Conservation (phyloP, 345 rosid species). For the Limnanthes douglasii region DNA sequence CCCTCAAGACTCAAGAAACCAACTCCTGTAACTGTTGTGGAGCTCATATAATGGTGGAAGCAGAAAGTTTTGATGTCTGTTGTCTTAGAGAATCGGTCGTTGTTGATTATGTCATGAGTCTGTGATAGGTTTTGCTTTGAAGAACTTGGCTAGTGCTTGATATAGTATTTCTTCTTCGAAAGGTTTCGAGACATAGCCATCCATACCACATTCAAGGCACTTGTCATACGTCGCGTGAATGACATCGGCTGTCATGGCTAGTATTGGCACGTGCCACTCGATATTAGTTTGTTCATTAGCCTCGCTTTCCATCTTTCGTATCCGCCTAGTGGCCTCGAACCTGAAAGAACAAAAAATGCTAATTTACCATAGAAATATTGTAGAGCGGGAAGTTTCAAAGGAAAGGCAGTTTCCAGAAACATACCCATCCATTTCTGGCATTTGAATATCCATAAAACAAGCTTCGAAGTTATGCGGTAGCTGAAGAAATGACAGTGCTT, state of each 20-base stretch:
- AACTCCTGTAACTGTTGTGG: too few species aligned
- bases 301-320: slow-evolving; percentile 61
- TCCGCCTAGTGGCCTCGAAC: slow-evolving; percentile 79
- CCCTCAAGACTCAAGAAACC: too few species aligned
- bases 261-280: slow-evolving; percentile 65
- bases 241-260: slow-evolving; percentile 98
- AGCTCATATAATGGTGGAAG: too few species aligned
- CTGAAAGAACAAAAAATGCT: slow-evolving; percentile 18
- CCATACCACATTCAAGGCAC: slow-evolving; percentile 89
- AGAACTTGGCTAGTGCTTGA: slow-evolving; percentile 75
- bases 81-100: too few species aligned
- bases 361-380: too few species aligned
- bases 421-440: slow-evolving; percentile 99
- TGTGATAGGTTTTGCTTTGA: slow-evolving; percentile 30
- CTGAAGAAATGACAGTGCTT: slow-evolving; percentile 60
- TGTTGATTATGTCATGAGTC: too few species aligned
- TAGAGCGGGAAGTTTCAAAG: too few species aligned
- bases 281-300: slow-evolving; percentile 36
- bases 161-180: slow-evolving; percentile 91
- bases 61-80: too few species aligned
- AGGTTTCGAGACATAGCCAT: slow-evolving; percentile 91
- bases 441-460: slow-evolving; percentile 98
- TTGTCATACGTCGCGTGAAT: slow-evolving; percentile 81
- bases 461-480: slow-evolving; percentile 81
- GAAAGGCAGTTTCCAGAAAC: too few species aligned